Evolutionary conservation across 177 flowering plant genomes (phyloP).

Genomic region (Tripterygium wilfordii): DNA sequence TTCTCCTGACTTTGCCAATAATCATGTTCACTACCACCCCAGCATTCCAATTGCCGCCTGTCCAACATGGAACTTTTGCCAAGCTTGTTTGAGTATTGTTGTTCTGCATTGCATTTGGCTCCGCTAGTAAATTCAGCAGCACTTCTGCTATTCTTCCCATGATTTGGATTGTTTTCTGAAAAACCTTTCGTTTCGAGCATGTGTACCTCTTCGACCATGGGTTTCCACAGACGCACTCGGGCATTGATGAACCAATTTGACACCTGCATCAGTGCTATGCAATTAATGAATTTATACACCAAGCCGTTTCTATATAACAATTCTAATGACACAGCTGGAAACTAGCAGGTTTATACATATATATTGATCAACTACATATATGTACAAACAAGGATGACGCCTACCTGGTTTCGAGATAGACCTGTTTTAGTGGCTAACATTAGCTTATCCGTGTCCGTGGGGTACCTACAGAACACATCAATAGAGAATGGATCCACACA

Average conservation of each 20-base stretch:
- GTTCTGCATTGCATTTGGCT: not conserved
- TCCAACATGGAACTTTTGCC: slow-evolving; percentile 9
- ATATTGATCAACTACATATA: not conserved
- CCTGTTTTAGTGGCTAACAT: slow-evolving; percentile 93
- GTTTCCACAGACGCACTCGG: slow-evolving; percentile 91
- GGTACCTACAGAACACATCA: slow-evolving; percentile 47
- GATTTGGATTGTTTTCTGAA: slow-evolving; percentile 20
- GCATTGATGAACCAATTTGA: slow-evolving; percentile 99
- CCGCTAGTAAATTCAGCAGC: slow-evolving; percentile 6
- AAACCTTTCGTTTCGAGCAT: slow-evolving; percentile 62
- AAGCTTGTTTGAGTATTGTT: slow-evolving; percentile 13
- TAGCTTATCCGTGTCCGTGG: slow-evolving; percentile 86
- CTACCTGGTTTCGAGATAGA: slow-evolving; percentile 84
- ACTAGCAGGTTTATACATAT: not conserved
- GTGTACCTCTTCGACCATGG: slow-evolving; percentile 97
- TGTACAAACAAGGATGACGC: slow-evolving; percentile 3
- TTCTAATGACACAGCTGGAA: slow-evolving; percentile 7
- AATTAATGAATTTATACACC: not conserved
- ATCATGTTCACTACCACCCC: slow-evolving; percentile 16
- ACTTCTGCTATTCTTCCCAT: slow-evolving; percentile 16
- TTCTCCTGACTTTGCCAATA: slow-evolving; percentile 51
- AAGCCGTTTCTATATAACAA: not conserved
- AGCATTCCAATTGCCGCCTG: slow-evolving; percentile 21
- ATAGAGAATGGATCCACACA: not conserved
- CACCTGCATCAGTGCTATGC: slow-evolving; percentile 56